Evolutionary conservation across 1,284 basidiomycete species (phyloP), one percentile per base, ranked within the genome.

Genomic region (Erythrobasidium hasegawianum): DNA sequence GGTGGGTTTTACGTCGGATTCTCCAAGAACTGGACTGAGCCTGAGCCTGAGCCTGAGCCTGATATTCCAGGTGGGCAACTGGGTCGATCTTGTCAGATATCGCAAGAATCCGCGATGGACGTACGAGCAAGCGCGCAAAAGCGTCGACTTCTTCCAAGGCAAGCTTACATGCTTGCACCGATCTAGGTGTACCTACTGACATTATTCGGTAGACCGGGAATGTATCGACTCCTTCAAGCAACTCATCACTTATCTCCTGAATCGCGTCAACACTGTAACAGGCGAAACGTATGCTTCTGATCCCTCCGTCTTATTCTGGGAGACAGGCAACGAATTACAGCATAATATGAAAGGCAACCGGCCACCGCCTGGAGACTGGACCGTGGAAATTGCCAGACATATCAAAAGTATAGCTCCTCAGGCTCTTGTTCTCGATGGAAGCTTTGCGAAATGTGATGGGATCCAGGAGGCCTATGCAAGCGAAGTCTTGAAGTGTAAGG

Each of bases 341-440:
- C 43, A 52, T 39, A 59, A 61, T 41, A 41, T 43, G 14, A 20
- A 33, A 27, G 53, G 54, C 5, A 57, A 52, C 18, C 27, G 49
- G 11, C 67, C 67, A 10, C 55, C 67, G 20, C 67, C 67, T 8
- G 67, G 59, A 27, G 54, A 59, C 24, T 71, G 70, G 70, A 71
- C 70, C 14, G 65, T 40, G 9, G 53, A 59, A 41, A 54, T 69
- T 33, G 66, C 57, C 2, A 38, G 54, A 52, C 73, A 75, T 61
- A 72, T 76, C 66, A 75, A 75, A 50, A 71, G 71, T 3, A 69
- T 74, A 16, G 74, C 74, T 11, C 75, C 75, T 0, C 66, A 70
- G 26, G 71, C 71, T 14, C 69, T 76, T 24, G 73, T 76, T 26
- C 74, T 76, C 73, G 75, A 77, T 38, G 76, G 76, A 1, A 69